phyloP scores from a whole-genome alignment of 1,284 basidiomycete species.

The Malassezia arunalokei region DNA sequence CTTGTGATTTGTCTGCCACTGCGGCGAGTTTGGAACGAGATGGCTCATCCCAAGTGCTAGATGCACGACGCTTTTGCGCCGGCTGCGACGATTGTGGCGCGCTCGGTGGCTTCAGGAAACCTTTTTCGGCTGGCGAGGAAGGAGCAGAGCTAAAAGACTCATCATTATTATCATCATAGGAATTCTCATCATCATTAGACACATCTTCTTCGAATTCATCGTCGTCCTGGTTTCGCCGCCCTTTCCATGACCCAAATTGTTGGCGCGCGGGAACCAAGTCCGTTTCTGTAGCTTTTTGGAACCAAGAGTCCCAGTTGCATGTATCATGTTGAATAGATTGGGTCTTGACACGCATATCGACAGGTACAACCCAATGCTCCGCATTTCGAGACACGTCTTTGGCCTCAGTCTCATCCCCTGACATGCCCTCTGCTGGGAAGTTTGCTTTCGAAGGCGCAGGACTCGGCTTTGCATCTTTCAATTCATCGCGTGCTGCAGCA shows the following conservation, averaged over 20 bases:
- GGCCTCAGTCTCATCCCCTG: not conserved
- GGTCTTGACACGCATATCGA: not conserved
- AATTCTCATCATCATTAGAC: not conserved
- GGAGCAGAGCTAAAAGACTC: not conserved
- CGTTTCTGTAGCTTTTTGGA: not conserved
- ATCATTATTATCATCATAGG: slow-evolving; percentile 14
- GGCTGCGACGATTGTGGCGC: not conserved
- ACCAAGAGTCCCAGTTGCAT: slow-evolving; percentile 11
- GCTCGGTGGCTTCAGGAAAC: slow-evolving; percentile 12
- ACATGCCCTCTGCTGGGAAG: too few species aligned
- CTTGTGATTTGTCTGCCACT: not conserved
- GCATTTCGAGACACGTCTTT: not conserved
- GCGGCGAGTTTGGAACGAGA: not conserved
- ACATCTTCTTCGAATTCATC: not conserved
- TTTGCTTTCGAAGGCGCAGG: not conserved
- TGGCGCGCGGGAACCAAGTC: not conserved
- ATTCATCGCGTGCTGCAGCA: not conserved
- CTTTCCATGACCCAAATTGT: not conserved
- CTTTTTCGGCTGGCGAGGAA: not conserved
- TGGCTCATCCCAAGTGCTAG: not conserved
- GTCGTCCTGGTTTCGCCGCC: not conserved
- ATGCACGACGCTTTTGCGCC: not conserved
- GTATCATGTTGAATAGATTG: not conserved
- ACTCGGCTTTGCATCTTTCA: not conserved
- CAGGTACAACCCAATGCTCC: slow-evolving; percentile 15